Base-by-base conservation (phyloP, 176 grass and related monocot species). In the Bothriochloa decipiens region DNA sequence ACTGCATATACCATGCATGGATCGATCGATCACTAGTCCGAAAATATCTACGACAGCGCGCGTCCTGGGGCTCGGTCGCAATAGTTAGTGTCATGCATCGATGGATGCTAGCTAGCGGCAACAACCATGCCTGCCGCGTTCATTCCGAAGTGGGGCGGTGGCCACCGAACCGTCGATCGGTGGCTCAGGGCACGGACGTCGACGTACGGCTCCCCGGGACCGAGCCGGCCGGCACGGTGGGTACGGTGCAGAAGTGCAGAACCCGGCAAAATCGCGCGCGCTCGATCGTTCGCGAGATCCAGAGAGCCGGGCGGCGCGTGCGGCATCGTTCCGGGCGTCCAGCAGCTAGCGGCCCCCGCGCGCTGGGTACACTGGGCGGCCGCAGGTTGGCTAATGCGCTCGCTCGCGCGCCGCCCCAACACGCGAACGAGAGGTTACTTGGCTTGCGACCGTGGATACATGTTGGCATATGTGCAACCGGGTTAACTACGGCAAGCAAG, bases 131-230 rank as follows among this genome's bases (percentile, higher is more conserved):
- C 7, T 57, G 16, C 15, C 25, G 6, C 23, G 7, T 7, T 22
- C 5, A 18, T 27, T 32, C 65, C 43, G 0, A 70, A 67, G 69
- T 86, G 85, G 85, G 77, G 85, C 85, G 69, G 69, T 70, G 58
- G n/a, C 58, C 22, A 49, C 29, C 27, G 11, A 17, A 12, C 64
- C 65, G 28, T 2, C 22, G 29, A 32, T 32, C 29, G 29, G 29
- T 32, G 29, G 29, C 29, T 9, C 18, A 22, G 64, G 58, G 33
- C 58, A 65, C 17, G 66, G 76, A 86, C 77, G 41, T 46, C 68
- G 68, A 86, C 76, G 68, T 39, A 37, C 42, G 42, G 22, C 5
- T 13, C 29, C 29, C 29, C 29, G 29, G 29, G 29, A 32, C 29
- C n/a, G n/a, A n/a, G n/a, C n/a, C n/a, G n/a, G n/a, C n/a, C n/a